phyloP scores from a whole-genome alignment of 768 basidiomycete species.

The Fibroporia radiculosa region DNA sequence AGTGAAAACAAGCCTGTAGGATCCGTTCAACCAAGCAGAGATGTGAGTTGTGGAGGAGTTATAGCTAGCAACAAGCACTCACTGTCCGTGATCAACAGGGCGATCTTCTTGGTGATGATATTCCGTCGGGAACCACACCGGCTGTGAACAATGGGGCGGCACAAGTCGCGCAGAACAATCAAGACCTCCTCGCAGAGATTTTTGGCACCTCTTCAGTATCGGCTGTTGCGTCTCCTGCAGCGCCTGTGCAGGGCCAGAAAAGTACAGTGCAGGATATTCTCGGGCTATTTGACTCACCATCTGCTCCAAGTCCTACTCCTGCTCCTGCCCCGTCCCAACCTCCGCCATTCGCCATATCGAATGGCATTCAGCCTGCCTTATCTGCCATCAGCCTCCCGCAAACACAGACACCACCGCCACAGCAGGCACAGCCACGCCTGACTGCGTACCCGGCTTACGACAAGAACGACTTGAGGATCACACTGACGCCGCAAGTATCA shows the following conservation, averaged over 20 bases:
- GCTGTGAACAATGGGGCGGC: slow-evolving; percentile 34
- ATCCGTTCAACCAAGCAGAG: slow-evolving; percentile 71
- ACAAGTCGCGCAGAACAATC: slow-evolving; percentile 48
- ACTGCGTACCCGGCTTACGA: slow-evolving; percentile 85
- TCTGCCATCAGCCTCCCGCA: slow-evolving; percentile 32
- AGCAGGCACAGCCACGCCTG: slow-evolving; percentile 43
- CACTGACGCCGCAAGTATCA: slow-evolving; percentile 82
- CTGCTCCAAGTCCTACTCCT: slow-evolving; percentile 12
- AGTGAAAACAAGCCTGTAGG: slow-evolving; percentile 97
- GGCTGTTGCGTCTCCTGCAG: slow-evolving; percentile 26
- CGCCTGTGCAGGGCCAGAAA: slow-evolving; percentile 39
- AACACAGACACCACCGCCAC: slow-evolving; percentile 30
- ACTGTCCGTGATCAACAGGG: slow-evolving; percentile 25
- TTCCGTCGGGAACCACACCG: slow-evolving; percentile 32
- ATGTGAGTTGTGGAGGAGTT: slow-evolving; percentile 34
- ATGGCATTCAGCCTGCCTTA: slow-evolving; percentile 6
- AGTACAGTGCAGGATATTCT: slow-evolving; percentile 85
- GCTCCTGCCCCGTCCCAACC: slow-evolving; percentile 19
- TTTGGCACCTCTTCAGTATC: slow-evolving; percentile 56
- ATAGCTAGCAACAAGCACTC: slow-evolving; percentile 1
- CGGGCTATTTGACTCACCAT: slow-evolving; percentile 54
- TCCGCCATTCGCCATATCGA: slow-evolving; percentile 12
- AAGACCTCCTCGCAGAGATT: slow-evolving; percentile 88
- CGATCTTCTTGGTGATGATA: slow-evolving; percentile 82
- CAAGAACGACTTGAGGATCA: slow-evolving; percentile 83